Evolutionary conservation across 805 yeast species (phyloP).

Genomic region (Jamesozyma jinghongensis): DNA sequence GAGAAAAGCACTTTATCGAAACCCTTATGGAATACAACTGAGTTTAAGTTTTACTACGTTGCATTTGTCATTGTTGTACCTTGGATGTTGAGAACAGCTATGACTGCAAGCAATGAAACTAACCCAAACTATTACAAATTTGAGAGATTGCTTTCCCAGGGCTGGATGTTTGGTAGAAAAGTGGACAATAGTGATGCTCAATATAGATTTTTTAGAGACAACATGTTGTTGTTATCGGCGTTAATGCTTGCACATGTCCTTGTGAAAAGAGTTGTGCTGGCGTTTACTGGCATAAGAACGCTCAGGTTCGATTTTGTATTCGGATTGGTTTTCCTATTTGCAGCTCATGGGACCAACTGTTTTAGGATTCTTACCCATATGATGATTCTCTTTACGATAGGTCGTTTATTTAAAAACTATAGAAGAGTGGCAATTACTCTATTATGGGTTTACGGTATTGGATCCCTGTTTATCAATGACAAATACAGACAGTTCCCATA

Average conservation of each 20-base stretch:
- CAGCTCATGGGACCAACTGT: slow-evolving; percentile 72
- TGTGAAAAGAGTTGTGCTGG: slow-evolving; percentile 34
- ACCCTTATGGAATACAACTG: slow-evolving; percentile 56
- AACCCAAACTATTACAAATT: slow-evolving; percentile 60
- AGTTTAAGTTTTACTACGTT: slow-evolving; percentile 59
- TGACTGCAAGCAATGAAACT: slow-evolving; percentile 66
- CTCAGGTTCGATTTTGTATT: slow-evolving; percentile 62
- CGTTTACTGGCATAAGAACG: slow-evolving; percentile 31
- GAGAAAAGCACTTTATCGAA: neutral
- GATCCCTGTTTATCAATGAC: slow-evolving; percentile 70
- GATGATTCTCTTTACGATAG: slow-evolving; percentile 36
- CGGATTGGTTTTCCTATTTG: slow-evolving; percentile 59
- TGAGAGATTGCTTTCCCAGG: slow-evolving; percentile 53
- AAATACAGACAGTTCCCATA: slow-evolving; percentile 45
- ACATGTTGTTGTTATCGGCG: slow-evolving; percentile 52
- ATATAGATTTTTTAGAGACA: slow-evolving; percentile 78
- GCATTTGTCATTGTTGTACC: slow-evolving; percentile 69
- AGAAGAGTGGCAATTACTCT: slow-evolving; percentile 34
- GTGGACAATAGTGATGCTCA: slow-evolving; percentile 92
- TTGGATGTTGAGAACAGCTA: slow-evolving; percentile 69
- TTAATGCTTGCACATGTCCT: slow-evolving; percentile 47
- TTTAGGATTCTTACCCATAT: slow-evolving; percentile 55
- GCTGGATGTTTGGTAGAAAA: slow-evolving; percentile 86
- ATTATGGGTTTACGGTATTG: slow-evolving; percentile 77
- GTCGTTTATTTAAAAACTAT: slow-evolving; percentile 20